Conservation (phyloP, 495 filamentous ascomycete species). For the Tuber magnatum region DNA sequence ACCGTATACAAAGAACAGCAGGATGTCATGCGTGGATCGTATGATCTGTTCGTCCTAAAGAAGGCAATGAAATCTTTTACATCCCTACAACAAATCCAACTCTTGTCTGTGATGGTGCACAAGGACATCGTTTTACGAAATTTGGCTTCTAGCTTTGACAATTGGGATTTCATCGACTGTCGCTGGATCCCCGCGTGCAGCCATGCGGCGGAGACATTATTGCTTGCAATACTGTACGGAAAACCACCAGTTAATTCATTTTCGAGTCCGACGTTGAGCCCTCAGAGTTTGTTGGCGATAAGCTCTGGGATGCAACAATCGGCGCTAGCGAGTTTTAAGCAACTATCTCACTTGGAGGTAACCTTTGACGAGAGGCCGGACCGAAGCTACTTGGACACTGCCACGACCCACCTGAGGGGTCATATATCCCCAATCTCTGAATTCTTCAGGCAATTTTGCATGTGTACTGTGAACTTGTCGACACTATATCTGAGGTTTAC, state of each 20-base stretch:
- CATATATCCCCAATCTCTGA: constrained; percentile 36
- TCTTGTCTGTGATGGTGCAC: constrained; percentile 39
- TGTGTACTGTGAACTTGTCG: constrained; percentile 31
- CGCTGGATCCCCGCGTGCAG: constrained; percentile 40
- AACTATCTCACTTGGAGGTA: constrained; percentile 38
- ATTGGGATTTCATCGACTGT: constrained; percentile 41
- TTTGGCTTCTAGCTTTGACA: constrained; percentile 35
- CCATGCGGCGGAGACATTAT: constrained; percentile 37
- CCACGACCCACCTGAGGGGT: constrained; percentile 36
- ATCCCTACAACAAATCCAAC: constrained; percentile 34
- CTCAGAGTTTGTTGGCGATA: constrained; percentile 38
- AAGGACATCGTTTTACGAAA: constrained; percentile 40
- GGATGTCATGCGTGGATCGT: constrained; percentile 33
- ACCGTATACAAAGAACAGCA: constrained; percentile 38
- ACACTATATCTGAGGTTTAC: constrained; percentile 40
- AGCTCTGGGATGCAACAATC: constrained; percentile 29
- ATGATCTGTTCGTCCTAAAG: constrained; percentile 36
- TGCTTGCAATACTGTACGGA: constrained; percentile 29
- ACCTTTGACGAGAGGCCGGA: constrained; percentile 40
- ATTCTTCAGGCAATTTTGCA: constrained; percentile 38
- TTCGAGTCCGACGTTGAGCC: constrained; percentile 38
- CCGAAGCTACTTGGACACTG: constrained; percentile 35
- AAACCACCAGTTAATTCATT: constrained; percentile 37
- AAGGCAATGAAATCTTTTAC: constrained; percentile 40
- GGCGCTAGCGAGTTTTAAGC: constrained; percentile 21